phyloP scores from a whole-genome alignment of 192 early-diverging fungal species.

The Coemansia furcata region DNA sequence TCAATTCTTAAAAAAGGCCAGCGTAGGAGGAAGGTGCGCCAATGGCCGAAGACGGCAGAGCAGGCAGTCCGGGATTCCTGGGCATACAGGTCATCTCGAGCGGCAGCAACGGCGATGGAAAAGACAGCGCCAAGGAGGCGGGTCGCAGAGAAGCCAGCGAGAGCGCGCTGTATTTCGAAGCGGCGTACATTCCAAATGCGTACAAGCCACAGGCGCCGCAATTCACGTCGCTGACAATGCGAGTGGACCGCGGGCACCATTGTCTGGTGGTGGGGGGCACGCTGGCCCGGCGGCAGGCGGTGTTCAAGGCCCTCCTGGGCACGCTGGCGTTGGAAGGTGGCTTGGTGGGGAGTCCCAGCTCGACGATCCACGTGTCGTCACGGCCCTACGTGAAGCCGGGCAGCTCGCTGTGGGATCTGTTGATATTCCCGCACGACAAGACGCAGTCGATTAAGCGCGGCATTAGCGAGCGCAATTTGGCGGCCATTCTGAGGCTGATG shows the following conservation, averaged over 20 bases:
- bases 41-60: background rate
- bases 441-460: conserved; percentile 29
- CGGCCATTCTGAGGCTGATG: conserved; percentile 25
- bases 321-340: conserved; percentile 7
- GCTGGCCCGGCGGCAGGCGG: conserved; percentile 12
- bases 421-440: conserved; percentile 50
- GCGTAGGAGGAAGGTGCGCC: background rate
- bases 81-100: conserved; percentile 8
- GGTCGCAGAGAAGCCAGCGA: conserved; percentile 11
- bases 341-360: conserved; percentile 1
- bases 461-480: conserved; percentile 34
- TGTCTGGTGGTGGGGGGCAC: conserved; percentile 29
- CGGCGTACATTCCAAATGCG: background rate
- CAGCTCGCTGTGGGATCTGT: conserved; percentile 47
- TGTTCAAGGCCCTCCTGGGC: conserved; percentile 20
- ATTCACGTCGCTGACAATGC: conserved; percentile 23
- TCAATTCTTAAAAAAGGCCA: background rate
- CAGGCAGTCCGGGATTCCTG: background rate
- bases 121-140: background rate
- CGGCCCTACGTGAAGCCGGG: conserved; percentile 26
- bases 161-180: conserved; percentile 5
- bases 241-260: conserved; percentile 31
- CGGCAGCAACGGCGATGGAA: background rate
- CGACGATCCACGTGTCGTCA: background rate
- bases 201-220: conserved; percentile 5